Conservation (phyloP, 768 basidiomycete genomes). For the Boletales sp. region DNA sequence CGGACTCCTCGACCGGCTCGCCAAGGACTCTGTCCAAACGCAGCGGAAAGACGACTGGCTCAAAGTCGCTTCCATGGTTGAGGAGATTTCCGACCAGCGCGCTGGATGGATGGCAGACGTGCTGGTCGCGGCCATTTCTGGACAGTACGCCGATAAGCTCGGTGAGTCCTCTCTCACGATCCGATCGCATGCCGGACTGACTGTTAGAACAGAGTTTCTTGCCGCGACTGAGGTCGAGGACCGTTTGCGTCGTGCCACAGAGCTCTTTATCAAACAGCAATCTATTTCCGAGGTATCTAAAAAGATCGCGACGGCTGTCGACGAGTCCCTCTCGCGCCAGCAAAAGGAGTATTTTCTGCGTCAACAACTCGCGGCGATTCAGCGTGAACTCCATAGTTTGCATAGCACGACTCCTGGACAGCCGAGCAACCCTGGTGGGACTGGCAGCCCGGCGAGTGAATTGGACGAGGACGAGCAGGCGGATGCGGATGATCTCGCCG, state of each 20-base stretch:
- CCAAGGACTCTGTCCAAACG: slow-evolving; percentile 38
- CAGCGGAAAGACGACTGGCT: slow-evolving; percentile 62
- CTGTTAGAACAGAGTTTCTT: slow-evolving; percentile 47
- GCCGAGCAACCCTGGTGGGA: slow-evolving; percentile 6
- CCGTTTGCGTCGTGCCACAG: slow-evolving; percentile 63
- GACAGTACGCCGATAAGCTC: slow-evolving; percentile 68
- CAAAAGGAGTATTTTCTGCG: slow-evolving; percentile 86
- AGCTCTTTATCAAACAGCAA: slow-evolving; percentile 68
- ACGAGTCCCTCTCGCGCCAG: slow-evolving; percentile 82
- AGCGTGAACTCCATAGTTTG: slow-evolving; percentile 67
- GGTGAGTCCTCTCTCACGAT: slow-evolving; percentile 39
- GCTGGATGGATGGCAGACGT: slow-evolving; percentile 78
- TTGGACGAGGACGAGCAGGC: slow-evolving; percentile 76
- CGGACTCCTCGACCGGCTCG: slow-evolving; percentile 62
- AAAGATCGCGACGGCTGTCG: slow-evolving; percentile 77
- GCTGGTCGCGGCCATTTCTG: slow-evolving; percentile 52
- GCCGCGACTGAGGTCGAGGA: slow-evolving; percentile 55
- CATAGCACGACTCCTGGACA: slow-evolving; percentile 31
- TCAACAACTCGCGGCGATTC: slow-evolving; percentile 78
- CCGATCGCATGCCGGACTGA: not conserved
- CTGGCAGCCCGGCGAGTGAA: slow-evolving; percentile 39
- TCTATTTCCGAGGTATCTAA: slow-evolving; percentile 79
- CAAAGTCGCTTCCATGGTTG: slow-evolving; percentile 68
- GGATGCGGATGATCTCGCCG: slow-evolving; percentile 77
- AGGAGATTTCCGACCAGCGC: slow-evolving; percentile 61